Evolutionary conservation across 1,284 basidiomycete species (phyloP), one percentile per base, ranked within the genome.

Genomic region (Blastosporella zonata): DNA sequence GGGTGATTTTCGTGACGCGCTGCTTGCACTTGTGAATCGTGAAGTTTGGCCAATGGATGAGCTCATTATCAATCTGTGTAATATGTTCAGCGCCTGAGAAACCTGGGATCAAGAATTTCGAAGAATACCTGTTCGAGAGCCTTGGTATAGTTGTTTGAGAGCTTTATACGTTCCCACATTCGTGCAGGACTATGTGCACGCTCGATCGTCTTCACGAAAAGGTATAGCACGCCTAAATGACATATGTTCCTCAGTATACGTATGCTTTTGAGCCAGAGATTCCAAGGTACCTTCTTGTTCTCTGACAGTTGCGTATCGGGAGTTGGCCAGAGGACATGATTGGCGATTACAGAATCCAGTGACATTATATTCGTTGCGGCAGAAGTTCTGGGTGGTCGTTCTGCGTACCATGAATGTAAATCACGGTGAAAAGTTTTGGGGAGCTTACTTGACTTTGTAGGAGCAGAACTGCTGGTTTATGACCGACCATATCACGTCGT

Each of bases 1-100:
- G 97, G 0, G 96, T 99, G 60, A 99, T 98, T 74, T 98, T 99
- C 13, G 97, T 99, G 31, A 97, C 79, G 43, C 97, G 83, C 71
- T 99, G 97, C 76, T 99, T 99, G 78, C 96, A 97, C 72, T 98
- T 98, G 75, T 99, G 97, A 50, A 93, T 90, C 47, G 87, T 86
- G 67, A 97, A 99, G 61, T 94, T 96, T 8, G 95, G 95, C 97
- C 97, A 99, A 69, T 98, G 94, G 38, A 94, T 81, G 56, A 99
- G 79, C 64, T 98, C 93, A 55, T 82, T 82, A 75, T 99, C 97
- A 61, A 97, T 95, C 92, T 97, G 9, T 25, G 28, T 15, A 22
- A 27, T 28, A 17, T 33, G 10, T 33, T 36, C 7, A 28, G 49
- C 42, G 29, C 27, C 15, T 46, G 5, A 37, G 6, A 21, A 42